These are phyloP conservation scores for Camptophora hylomeconis DNA, from an alignment of 2,329 filamentous ascomycete species.

Conservation along the genomic window DNA sequence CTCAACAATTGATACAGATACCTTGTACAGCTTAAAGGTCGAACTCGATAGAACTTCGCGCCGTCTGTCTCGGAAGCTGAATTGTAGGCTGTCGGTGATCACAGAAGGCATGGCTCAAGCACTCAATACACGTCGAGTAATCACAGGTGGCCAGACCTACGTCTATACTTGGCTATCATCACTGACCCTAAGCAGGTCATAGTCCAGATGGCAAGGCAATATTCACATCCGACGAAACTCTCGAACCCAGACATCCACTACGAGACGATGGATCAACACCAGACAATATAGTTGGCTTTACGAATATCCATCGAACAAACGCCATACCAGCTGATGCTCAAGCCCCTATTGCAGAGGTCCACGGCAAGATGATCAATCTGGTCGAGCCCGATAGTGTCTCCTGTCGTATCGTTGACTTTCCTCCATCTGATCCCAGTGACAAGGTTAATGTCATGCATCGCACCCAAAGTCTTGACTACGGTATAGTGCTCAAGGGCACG, in stretches of 20 bases:
- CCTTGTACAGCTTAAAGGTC: too few species aligned
- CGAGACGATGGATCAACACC: conserved; percentile 12
- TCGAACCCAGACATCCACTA: conserved; percentile 19
- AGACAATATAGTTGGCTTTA: conserved; percentile 17
- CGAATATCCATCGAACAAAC: conserved; percentile 17
- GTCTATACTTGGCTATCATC: too few species aligned
- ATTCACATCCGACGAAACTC: conserved; percentile 17
- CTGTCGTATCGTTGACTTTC: conserved; percentile 19
- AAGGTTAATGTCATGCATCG: conserved; percentile 15
- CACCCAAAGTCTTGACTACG: conserved; percentile 20
- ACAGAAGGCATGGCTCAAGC: conserved; percentile 19
- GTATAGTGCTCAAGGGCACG: conserved; percentile 20
- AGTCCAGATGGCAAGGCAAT: conserved; percentile 18
- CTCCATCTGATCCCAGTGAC: conserved; percentile 8
- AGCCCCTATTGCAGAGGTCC: conserved; percentile 17
- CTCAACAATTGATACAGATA: too few species aligned
- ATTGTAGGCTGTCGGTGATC: too few species aligned
- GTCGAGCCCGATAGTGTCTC: conserved; percentile 13
- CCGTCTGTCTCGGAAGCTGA: too few species aligned
- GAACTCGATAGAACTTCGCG: too few species aligned
- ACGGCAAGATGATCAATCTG: conserved; percentile 17
- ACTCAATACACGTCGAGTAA: too few species aligned
- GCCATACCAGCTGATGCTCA: conserved; percentile 16
- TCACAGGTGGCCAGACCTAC: too few species aligned
- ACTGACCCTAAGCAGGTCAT: too few species aligned